Evolutionary conservation across 495 filamentous ascomycete species (phyloP), one percentile per base, ranked within the genome.

Genomic region (Daldinia loculata): DNA sequence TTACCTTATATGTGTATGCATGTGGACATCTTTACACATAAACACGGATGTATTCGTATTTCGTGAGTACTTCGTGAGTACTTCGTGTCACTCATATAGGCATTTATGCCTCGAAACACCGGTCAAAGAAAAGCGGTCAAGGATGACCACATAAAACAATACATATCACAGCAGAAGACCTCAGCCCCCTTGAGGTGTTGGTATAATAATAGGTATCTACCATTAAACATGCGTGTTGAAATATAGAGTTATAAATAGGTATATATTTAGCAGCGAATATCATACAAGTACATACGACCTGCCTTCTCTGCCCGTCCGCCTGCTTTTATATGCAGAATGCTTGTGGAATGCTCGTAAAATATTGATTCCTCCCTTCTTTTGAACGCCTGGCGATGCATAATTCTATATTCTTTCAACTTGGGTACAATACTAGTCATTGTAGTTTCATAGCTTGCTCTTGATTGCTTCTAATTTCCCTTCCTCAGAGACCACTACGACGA

Each of bases 401-500:
- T 41, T 62, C 56, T 68, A 64, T 64, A 7, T 27, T 30, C 55
- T 52, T 39, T 48, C 45, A 63, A 53, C 12, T 39, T 55, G 17
- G 34, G 14, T 17, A 24, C 4, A 41, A 30, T 55, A 24, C 9
- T 5, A 45, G 26, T 60, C 29, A 22, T 12, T 9, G 36, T 30
- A 59, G 22, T 36, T 58, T 76, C 72, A 84, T 14, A 82, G 67
- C 68, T 80, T 79, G 63, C 81, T 80, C 67, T 80, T 80, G 26
- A 71, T 65, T 53, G 77, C 61, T 50, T 76, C 73, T 50, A 50
- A 15, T 52, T 71, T 74, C 15, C 63, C 74, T 50, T 84, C 83
- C 66, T 86, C 87, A 5, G 92, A 87, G 7, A 89, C 93, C 0
- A 97, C 79, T 38, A 90, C 85, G 12, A 93, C 89, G 45, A 98